Evolutionary conservation across 2,329 filamentous ascomycete genomes (phyloP), one percentile per base, ranked within the genome.

Genomic region (Alternaria gaisen): DNA sequence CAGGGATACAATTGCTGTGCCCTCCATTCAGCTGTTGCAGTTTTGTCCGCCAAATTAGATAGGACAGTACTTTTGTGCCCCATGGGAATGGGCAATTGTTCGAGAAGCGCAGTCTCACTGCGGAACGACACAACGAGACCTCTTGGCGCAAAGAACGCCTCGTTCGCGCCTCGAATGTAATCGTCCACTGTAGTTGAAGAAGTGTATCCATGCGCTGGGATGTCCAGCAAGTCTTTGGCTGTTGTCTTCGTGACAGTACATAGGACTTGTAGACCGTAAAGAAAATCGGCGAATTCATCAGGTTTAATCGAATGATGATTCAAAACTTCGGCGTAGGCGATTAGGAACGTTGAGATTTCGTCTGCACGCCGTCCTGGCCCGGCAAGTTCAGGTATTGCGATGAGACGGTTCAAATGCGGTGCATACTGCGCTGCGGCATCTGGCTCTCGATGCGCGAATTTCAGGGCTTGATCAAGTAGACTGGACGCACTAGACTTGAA

Each of bases 241-340:
- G 63, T 56, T 3, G 60, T 61, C 12, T 59, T 56, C 3, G 66
- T 63, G 5, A 65, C 66, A 18, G 53, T 46, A 44, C 69, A 72
- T 9, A 78, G 59, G 22, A 68, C 65, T 41, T 77, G 77, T 5
- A 78, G 61, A 7, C 75, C 75, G 32, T 77, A 71, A 9, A 78
- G 50, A 54, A 78, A 78, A 12, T 72, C 72, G 10, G 69, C 57
- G 53, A 78, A 78, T 24, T 77, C 69, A 2, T 67, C 66, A 10
- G 70, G 69, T 5, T 63, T 62, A 12, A 78, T 71, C 11, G 69
- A 72, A 61, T 75, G 75, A 1, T 66, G 55, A 36, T 73, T 70
- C 5, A 78, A 46, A 0, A 68, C 60, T 56, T 77, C 68, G 1
- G 73, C 69, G 52, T 78, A 78, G 12, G 73, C 68, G 52, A 73